These are phyloP conservation scores for Picea glauca DNA, from an alignment of 75 land plant species.

Conservation along the genomic window DNA sequence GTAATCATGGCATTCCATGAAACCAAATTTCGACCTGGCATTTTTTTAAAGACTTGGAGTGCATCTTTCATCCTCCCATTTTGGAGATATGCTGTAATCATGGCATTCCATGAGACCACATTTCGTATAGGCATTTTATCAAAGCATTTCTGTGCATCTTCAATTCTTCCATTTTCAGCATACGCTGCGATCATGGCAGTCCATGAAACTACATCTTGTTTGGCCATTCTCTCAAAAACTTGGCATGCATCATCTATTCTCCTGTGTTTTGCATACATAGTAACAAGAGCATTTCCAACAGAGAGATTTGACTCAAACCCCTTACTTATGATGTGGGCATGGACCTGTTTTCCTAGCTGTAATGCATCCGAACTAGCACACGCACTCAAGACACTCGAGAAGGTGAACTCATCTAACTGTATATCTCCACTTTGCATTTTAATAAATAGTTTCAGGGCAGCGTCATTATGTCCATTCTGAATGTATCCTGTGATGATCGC, in stretches of 20 bases:
- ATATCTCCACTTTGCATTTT: conserved; percentile 19
- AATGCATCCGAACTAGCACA: conserved; percentile 17
- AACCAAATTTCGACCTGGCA: not conserved
- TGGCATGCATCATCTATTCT: conserved; percentile 6
- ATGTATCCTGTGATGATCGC: conserved; percentile 15
- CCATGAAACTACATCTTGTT: conserved; percentile 18
- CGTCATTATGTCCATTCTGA: conserved; percentile 14
- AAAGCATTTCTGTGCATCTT: not conserved
- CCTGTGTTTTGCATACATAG: conserved; percentile 16
- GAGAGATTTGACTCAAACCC: conserved; percentile 12
- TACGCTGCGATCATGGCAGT: conserved; percentile 17
- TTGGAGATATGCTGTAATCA: conserved; percentile 4
- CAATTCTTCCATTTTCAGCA: conserved; percentile 1
- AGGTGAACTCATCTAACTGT: conserved; percentile 10
- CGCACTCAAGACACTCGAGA: conserved; percentile 14
- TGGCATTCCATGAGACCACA: conserved; percentile 7
- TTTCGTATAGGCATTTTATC: conserved; percentile 6
- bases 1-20: not conserved
- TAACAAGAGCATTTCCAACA: conserved; percentile 14
- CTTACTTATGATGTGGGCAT: not conserved
- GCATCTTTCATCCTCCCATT: conserved; percentile 1
- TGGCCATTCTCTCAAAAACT: conserved; percentile 10
- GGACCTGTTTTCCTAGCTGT: conserved; percentile 9
- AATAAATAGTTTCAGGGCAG: conserved; percentile 17
- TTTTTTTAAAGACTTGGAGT: not conserved